phyloP scores from a whole-genome alignment of 441 rosid species.

The Pelargonium myrrhifolium region DNA sequence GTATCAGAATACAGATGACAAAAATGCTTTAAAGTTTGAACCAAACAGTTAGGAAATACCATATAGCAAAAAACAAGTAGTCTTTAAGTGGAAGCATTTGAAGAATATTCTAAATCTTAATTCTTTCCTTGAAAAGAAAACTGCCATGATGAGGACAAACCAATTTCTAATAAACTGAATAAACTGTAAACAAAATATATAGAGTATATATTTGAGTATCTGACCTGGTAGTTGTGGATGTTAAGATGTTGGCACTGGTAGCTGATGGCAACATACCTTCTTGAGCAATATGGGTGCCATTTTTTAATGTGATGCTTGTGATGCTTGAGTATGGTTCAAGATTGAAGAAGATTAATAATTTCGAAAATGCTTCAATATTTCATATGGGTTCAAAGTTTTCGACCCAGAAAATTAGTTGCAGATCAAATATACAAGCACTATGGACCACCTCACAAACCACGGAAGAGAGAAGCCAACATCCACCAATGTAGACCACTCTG shows the following conservation, averaged over 20 bases:
- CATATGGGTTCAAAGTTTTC: neutral
- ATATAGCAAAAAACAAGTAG: no score
- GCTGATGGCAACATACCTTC: neutral
- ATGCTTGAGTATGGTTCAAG: neutral
- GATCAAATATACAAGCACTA: neutral
- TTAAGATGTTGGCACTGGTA: no score
- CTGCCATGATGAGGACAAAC: neutral
- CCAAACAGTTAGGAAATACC: neutral
- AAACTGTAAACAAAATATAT: neutral
- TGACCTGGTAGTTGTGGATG: neutral
- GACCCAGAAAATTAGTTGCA: no score
- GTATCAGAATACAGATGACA: neutral
- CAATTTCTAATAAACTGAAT: neutral
- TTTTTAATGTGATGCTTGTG: neutral
- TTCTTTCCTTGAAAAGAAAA: neutral
- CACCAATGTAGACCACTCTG: constrained; percentile 40
- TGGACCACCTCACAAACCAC: constrained; percentile 35
- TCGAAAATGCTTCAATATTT: neutral
- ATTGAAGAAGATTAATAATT: neutral
- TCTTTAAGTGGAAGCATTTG: neutral
- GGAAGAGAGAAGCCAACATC: constrained; percentile 46
- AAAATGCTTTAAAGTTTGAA: neutral
- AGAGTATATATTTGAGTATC: neutral
- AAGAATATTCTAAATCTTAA: neutral
- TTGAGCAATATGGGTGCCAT: neutral